Base-by-base conservation (phyloP, 345 rosid species). In the Ceriops tagal region DNA sequence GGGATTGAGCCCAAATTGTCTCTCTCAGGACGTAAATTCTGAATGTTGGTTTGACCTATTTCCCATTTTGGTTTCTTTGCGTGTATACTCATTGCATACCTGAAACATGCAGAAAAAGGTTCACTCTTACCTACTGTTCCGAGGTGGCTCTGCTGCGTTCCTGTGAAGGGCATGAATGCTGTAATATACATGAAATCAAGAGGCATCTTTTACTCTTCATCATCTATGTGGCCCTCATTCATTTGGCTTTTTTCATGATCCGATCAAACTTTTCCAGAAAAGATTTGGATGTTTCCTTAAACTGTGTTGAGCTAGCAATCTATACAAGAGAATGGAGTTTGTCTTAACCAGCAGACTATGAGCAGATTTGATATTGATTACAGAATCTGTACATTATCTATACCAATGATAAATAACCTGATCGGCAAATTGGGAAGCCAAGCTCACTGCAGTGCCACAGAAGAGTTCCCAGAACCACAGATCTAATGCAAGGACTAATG, bases 381-480 rank as follows among this genome's bases (percentile, higher is more conserved):
- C 80, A 85, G 74, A 32, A 68, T 37, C 57, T 75, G 75, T 71
- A 84, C 56, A 69, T 65, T 77, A 76, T 82, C 79, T 30, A 85
- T 66, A 61, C 3, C 84, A 79, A 16, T 68, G 82, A 56, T 52
- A 28, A 28, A 67, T 46, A 62, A 88, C 53, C 70, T 80, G 79
- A 1, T 69, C 65, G 5, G 83, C 89, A 39, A 76, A 61, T 53
- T 88, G 81, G 1, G 93, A 83, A 65, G 86, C 62, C 90, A 86
- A 91, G 53, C 76, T 75, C 64, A 85, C 84, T 1, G 90, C 72
- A 1, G 87, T 81, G 72, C 83, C 86, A 24, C 83, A 83, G 73
- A 95, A 91, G 19, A 87, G 86, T 76, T 86, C 95, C 97, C 96
- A 91, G 43, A 88, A 86, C 89, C 88, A 91, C 64, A 95, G 92